Percentiles rank a stretch among this genome's conserved stretches.
These are phyloP conservation scores for Macadamia integrifolia DNA, from an alignment of 164 flowering plant genomes.

Conservation along the genomic window DNA sequence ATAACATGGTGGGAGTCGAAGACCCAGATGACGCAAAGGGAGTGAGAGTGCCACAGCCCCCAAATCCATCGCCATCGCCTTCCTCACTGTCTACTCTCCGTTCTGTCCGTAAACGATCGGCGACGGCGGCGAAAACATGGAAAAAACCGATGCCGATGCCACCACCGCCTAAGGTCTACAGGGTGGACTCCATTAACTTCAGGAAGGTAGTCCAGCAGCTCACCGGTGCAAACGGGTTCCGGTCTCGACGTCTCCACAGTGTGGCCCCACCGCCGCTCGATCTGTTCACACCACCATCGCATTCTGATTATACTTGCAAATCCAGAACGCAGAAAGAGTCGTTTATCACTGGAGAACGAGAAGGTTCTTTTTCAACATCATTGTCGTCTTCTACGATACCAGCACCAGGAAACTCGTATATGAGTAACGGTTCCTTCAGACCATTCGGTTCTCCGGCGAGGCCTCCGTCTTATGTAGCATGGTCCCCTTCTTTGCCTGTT, in stretches of 20 bases:
- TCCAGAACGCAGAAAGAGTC: not conserved
- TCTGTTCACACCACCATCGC: not conserved
- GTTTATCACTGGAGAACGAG: not conserved
- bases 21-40: no score
- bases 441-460: not conserved
- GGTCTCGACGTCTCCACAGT: constrained; percentile 13
- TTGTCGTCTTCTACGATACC: not conserved
- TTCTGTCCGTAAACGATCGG: constrained; percentile 19
- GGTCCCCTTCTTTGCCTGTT: constrained; percentile 23
- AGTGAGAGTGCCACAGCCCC: no score
- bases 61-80: no score
- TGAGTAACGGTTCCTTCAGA: constrained; percentile 6
- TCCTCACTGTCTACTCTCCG: constrained; percentile 11
- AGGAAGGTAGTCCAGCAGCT: constrained; percentile 32
- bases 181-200: constrained; percentile 27
- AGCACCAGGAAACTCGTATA: constrained; percentile 3
- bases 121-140: constrained; percentile 23
- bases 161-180: constrained; percentile 30
- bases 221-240: constrained; percentile 19
- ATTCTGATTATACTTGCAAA: not conserved
- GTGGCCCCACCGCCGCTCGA: constrained; percentile 14
- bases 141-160: constrained; percentile 19
- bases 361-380: not conserved
- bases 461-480: constrained; percentile 13
- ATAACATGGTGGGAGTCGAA: no score